Conservation (phyloP, 2,329 filamentous ascomycete species). For the Fusarium oxysporum region DNA sequence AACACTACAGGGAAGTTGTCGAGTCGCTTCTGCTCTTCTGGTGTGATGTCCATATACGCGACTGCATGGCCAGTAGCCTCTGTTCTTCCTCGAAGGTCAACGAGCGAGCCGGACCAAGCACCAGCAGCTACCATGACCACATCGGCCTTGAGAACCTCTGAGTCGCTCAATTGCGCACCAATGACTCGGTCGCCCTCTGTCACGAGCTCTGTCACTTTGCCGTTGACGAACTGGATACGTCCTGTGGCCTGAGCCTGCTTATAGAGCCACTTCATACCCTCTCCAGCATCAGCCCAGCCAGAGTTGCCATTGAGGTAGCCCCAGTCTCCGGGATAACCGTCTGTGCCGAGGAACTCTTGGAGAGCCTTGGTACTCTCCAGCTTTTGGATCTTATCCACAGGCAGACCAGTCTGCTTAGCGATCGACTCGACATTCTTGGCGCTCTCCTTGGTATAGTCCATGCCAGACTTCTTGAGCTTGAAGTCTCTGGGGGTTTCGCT, state of each 20-base stretch:
- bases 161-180: slow-evolving; percentile 61
- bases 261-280: slow-evolving; percentile 74
- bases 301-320: slow-evolving; percentile 80
- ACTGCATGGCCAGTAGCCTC: slow-evolving; percentile 86
- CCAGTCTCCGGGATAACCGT: slow-evolving; percentile 68
- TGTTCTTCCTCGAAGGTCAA: slow-evolving; percentile 81
- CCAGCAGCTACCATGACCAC: slow-evolving; percentile 85
- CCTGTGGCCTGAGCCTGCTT: slow-evolving; percentile 64
- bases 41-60: slow-evolving; percentile 79
- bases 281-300: slow-evolving; percentile 85
- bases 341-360: slow-evolving; percentile 57
- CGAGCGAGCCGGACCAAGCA: slow-evolving; percentile 83
- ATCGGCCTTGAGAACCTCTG: slow-evolving; percentile 65
- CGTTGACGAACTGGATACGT: slow-evolving; percentile 67
- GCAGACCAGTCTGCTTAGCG: slow-evolving; percentile 53
- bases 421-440: slow-evolving; percentile 70
- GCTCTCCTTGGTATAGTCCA: slow-evolving; percentile 70
- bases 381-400: slow-evolving; percentile 55
- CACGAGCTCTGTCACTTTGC: slow-evolving; percentile 58
- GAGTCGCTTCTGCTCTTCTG: slow-evolving; percentile 75
- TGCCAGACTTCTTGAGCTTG: slow-evolving; percentile 56
- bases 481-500: slow-evolving; percentile 54
- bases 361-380: slow-evolving; percentile 61
- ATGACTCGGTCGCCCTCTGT: slow-evolving; percentile 56
- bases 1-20: slow-evolving; percentile 76